Base-by-base conservation (phyloP, 768 basidiomycete species). In the Aureoboletus auriporus region DNA sequence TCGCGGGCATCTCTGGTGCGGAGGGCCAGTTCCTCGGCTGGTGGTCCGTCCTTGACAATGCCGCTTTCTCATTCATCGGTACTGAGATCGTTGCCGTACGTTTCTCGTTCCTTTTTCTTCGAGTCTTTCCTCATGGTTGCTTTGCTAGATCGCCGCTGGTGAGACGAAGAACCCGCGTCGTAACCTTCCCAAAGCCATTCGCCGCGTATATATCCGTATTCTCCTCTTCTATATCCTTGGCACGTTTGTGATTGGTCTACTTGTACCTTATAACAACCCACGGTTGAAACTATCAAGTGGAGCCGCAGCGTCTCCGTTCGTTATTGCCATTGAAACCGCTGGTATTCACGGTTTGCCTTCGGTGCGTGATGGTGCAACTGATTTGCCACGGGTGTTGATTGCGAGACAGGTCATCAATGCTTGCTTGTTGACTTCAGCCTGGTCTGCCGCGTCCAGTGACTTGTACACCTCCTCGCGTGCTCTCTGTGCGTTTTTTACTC, bases 51-150 rank as follows among this genome's bases (percentile, higher is more conserved):
- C 70, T 95, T 69, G 82, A 84, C 7, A 86, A 93, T 55, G 94
- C 94, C 4, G 92, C 90, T 12, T 96, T 94, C 74, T 92, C 90
- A 10, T 94, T 77, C 66, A 92, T 93, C 51, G 94, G 93, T 13
- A 93, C 92, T 6, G 94, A 97, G 67, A 93, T 95, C 61, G 92
- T 95, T 36, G 91, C 89, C 27, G 85, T 89, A 71, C 58, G 79
- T 72, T 6, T 38, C 14, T 11, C 39, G 4, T 23, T 23, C 20
- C 20, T 2, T 23, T 23, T 23, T 23, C n/a, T 29, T 27, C 17
- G 6, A 13, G 29, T n/a, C 20, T 6, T 35, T 8, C 39, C 13
- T 16, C 17, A 8, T 45, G 4, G 40, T 56, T 47, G 59, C 31
- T 48, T 34, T 42, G 39, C 33, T 57, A 88, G 86, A 87, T 87